Base-by-base conservation (phyloP, 2,329 filamentous ascomycete genomes). In the Aspergillus sp. region DNA sequence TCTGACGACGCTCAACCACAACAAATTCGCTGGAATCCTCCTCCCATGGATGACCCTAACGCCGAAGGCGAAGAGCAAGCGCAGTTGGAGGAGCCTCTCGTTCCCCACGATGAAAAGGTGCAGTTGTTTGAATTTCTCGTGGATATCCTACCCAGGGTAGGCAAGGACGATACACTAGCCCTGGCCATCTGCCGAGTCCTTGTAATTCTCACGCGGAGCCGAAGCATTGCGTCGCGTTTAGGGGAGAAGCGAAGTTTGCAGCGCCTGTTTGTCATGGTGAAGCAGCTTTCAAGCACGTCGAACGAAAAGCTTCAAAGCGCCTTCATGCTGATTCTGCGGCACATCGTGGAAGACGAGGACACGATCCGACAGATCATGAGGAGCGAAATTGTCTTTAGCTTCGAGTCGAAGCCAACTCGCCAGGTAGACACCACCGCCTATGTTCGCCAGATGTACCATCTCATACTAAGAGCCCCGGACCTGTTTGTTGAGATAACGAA, bases 281-380 rank as follows among this genome's bases (percentile, higher is more conserved):
- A 93, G 57, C 89, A 96, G 56, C 74, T 96, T 37, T 80, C 85
- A 13, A 83, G 82, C 15, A 73, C 78, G 17, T 82, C 83, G 5
- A 83, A 86, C 17, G 75, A 82, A 34, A 80, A 80, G 34, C 72
- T 98, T 7, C 75, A 80, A 40, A 72, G 72, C 40, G 73, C 81
- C 36, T 81, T 94, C 48, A 80, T 96, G 72, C 74, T 89, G 8
- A 80, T 95, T 32, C 66, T 98, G 26, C 80, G 93, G 25, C 91
- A 98, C 52, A 80, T 98, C 43, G 76, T 96, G 33, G 91, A 98
- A 60, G 93, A 98, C 51, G 86, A 94, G 30, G 80, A 86, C 12
- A 91, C 82, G 2, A 73, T 96, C 39, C 85, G 83, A 44, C 85
- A 95, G 53, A 80, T 94, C 39, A 95, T 98, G 82, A 75, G 81